Percentiles rank a stretch among this genome's conserved stretches.
Evolutionary conservation across 78 protist genomes (phyloP).

Genomic region (Paulinella micropora): DNA sequence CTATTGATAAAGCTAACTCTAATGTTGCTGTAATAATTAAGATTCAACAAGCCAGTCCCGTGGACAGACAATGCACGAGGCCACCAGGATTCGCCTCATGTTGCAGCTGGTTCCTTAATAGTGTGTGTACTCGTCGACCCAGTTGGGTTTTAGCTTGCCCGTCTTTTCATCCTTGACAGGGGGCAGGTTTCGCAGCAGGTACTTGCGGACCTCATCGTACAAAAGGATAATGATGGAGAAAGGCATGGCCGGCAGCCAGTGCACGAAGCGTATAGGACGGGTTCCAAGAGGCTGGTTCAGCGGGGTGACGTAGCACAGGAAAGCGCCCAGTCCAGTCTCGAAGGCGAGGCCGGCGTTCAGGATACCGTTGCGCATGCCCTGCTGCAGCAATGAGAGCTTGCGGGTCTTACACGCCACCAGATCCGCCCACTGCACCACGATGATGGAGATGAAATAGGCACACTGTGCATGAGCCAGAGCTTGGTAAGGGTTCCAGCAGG

Average conservation of each 20-base stretch:
- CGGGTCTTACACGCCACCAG: conserved; percentile 67
- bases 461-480: conserved; percentile 28
- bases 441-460: conserved; percentile 61
- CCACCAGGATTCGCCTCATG: too few relatives aligned
- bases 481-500: not conserved
- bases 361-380: conserved; percentile 28
- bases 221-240: conserved; percentile 54
- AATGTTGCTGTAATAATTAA: too few relatives aligned
- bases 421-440: conserved; percentile 63
- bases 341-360: conserved; percentile 51
- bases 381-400: not conserved
- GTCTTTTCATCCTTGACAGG: not conserved
- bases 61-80: too few relatives aligned
- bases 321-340: conserved; percentile 46
- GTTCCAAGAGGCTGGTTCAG: conserved; percentile 35
- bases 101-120: too few relatives aligned
- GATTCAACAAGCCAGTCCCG: too few relatives aligned
- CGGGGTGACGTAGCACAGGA: conserved; percentile 35
- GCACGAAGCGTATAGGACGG: conserved; percentile 34
- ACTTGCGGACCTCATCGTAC: conserved; percentile 57
- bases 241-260: conserved; percentile 70
- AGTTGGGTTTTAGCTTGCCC: not conserved
- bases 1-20: too few relatives aligned
- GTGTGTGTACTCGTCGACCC: not conserved
- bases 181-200: conserved; percentile 28